A percentile compares a stretch with the other conserved stretches of the same genome.
Evolutionary conservation across 495 filamentous ascomycete genomes (phyloP).

Genomic region (Hyaloscypha bicolor): DNA sequence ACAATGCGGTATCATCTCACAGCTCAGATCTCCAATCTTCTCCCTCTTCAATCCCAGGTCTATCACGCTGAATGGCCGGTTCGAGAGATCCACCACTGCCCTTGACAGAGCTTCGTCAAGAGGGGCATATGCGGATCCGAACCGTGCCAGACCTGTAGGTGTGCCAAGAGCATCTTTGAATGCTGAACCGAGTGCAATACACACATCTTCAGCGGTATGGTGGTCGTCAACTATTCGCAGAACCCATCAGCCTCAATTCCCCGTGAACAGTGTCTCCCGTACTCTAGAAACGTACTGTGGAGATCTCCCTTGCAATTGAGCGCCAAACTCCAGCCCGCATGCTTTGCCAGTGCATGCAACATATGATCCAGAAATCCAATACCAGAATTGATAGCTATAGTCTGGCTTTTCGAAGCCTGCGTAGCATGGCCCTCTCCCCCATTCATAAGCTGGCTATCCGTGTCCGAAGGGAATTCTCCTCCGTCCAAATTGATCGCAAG

Average conservation of each 20-base stretch:
- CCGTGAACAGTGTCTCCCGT: background rate
- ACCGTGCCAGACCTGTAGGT: conserved; percentile 80
- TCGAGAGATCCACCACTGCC: conserved; percentile 92
- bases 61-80: conserved; percentile 82
- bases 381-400: conserved; percentile 85
- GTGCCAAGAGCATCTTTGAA: conserved; percentile 77
- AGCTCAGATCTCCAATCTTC: conserved; percentile 90
- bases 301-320: conserved; percentile 84
- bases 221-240: conserved; percentile 84
- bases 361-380: conserved; percentile 99
- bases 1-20: conserved; percentile 97
- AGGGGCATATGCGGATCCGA: conserved; percentile 87
- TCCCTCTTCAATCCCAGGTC: conserved; percentile 81
- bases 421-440: conserved; percentile 67
- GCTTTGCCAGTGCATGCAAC: conserved; percentile 95
- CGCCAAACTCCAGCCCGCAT: conserved; percentile 87
- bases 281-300: conserved; percentile 63
- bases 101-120: conserved; percentile 94
- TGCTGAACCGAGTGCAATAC: conserved; percentile 84
- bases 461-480: conserved; percentile 70
- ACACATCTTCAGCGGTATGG: conserved; percentile 95
- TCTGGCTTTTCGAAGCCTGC: conserved; percentile 78
- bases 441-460: conserved; percentile 45
- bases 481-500: conserved; percentile 92
- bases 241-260: conserved; percentile 9